Base-by-base conservation (phyloP, 495 filamentous ascomycete genomes). In the Penicillium macrosclerotiorum region DNA sequence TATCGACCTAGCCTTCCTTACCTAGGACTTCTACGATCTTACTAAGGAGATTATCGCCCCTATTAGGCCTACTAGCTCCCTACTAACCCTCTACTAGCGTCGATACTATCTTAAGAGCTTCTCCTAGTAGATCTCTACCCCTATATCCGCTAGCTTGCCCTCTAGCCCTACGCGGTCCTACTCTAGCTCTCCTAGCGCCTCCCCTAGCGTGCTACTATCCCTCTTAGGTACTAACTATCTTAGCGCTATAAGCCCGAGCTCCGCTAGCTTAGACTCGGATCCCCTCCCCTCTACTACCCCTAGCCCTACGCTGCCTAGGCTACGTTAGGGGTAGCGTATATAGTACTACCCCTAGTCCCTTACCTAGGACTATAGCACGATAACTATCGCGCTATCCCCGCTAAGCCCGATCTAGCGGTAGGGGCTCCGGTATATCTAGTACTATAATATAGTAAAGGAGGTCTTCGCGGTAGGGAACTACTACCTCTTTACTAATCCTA, bases 361-460 rank as follows among this genome's bases (percentile, higher is more conserved):
- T 35, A 1, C 16, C 22, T 22, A n/a, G 35, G 19, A 35, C 18
- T 6, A 24, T 35, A 20, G 35, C 5, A 3, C 30, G 14, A 9
- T 29, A 19, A 36, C 24, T 17, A 17, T 35, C 17, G 6, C 30
- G 11, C 9, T 20, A 36, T 31, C 8, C 3, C 3, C 19, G 18
- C 7, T 4, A 35, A 20, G 17, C 42, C 19, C 29, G 11, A 4
- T 31, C 29, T 3, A 4, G 8, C 12, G 14, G 29, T 3, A 13
- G 3, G 26, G 45, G 3, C 37, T 49, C 14, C 25, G 24, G 4
- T 49, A 49, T n/a, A 42, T 18, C 16, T 26, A 49, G 37, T 25
- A 41, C 17, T 49, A 49, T 34, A 17, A 35, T 4, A 49, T 27
- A 11, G 26, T 41, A 0, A 49, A 49, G 27, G 45, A 42, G 27